Evolutionary conservation across 768 basidiomycete species (phyloP), one percentile per base, ranked within the genome.

Genomic region (Phylloporus arenicola): DNA sequence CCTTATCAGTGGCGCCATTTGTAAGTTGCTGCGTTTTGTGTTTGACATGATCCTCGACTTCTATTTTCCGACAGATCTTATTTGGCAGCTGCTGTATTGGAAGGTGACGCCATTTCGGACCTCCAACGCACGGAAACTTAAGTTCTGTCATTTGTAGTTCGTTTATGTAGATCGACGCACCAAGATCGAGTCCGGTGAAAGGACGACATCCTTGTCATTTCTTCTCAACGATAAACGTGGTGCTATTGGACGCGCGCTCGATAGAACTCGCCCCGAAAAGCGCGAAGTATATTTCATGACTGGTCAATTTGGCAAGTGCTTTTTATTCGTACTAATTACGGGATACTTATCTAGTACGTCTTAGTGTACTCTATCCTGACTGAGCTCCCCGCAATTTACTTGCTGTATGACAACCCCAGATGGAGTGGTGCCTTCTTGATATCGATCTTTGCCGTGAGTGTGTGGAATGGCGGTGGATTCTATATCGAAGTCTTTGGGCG

Each of bases 401-500:
- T 94, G 25, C 75, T 96, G 38, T 95, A 95, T 61, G 78, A 88
- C 60, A 89, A 84, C 58, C 70, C 87, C 3, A 72, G 77, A 50
- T 89, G 86, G 81, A 92, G 89, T 57, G 81, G 78, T 16, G 67
- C 76, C 2, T 96, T 92, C 71, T 69, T 97, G 20, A 70, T 94
- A 34, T 56, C 79, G 56, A 86, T 97, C 39, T 90, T 97, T 61
- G 73, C 79, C 14, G 89, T 92, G 40, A 88, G 88, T 52, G 92
- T 88, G 0, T 98, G 93, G 93, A 98, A 97, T 63, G 94, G 94
- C 10, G 92, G 88, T 20, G 90, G 89, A 2, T 96, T 85, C 74
- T 96, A 96, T 66, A 93, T 96, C 47, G 93, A 96, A 66, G 93
- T 96, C 17, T 96, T 95, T 63, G 93, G 93, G 25, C 82, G 93